These are phyloP conservation scores for Calonectria naviculata DNA, from an alignment of 2,329 filamentous ascomycete species.

Conservation along the genomic window DNA sequence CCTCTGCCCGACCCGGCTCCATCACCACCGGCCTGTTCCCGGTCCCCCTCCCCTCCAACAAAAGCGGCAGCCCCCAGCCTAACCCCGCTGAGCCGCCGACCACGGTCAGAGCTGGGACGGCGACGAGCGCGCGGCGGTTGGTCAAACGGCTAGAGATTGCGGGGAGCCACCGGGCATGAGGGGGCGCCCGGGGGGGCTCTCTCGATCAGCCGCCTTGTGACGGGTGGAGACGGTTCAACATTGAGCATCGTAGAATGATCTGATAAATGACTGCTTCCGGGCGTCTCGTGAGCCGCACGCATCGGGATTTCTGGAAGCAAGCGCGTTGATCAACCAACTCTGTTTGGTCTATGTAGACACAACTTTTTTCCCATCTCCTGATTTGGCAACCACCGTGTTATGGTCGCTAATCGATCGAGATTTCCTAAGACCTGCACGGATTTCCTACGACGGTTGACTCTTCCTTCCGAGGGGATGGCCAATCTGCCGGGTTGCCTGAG, in stretches of 20 bases:
- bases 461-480: background rate
- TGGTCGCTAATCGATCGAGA: conserved; percentile 24
- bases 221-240: background rate
- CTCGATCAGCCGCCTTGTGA: conserved; percentile 13
- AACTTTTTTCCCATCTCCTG: background rate
- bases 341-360: background rate
- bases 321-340: conserved; percentile 4
- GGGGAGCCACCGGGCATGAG: background rate
- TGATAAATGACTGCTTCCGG: conserved; percentile 18
- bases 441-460: background rate
- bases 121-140: background rate
- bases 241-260: conserved; percentile 15
- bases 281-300: background rate
- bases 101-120: background rate
- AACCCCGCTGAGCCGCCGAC: conserved; percentile 7
- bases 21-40: conserved; percentile 22
- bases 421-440: background rate
- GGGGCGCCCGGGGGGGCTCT: background rate
- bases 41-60: conserved; percentile 10
- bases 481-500: background rate
- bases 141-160: conserved; percentile 11
- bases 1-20: background rate
- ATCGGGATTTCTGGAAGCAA: background rate
- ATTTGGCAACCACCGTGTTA: background rate
- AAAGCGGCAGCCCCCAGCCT: conserved; percentile 18